Evolutionary conservation across 2,329 filamentous ascomycete genomes (phyloP).

Genomic region (Botrytis pseudocinerea): DNA sequence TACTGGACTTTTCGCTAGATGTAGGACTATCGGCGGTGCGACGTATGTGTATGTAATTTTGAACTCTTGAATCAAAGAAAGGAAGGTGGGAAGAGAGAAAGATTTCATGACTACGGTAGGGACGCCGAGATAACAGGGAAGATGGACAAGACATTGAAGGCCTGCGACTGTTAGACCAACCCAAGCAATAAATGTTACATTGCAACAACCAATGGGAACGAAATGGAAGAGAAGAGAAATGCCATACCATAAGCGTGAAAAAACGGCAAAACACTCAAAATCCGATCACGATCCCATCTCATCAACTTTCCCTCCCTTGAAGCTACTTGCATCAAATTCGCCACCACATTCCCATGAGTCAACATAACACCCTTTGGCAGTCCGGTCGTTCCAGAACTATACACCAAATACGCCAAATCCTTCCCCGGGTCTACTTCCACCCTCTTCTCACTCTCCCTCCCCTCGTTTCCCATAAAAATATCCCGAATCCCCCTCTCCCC

Average conservation of each 20-base stretch:
- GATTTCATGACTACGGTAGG: conserved; percentile 59
- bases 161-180: conserved; percentile 21
- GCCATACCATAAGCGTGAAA: conserved; percentile 7
- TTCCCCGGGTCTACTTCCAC: neutral
- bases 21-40: conserved; percentile 59
- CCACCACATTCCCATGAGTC: conserved; percentile 34
- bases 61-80: conserved; percentile 51
- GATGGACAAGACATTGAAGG: conserved; percentile 52
- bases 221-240: neutral
- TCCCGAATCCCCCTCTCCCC: neutral
- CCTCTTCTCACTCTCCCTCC: neutral
- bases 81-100: conserved; percentile 55
- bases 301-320: conserved; percentile 42
- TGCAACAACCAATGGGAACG: neutral
- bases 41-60: conserved; percentile 54
- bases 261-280: conserved; percentile 10
- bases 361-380: conserved; percentile 79
- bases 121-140: conserved; percentile 48
- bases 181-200: neutral
- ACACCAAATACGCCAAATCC: conserved; percentile 64
- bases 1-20: conserved; percentile 57
- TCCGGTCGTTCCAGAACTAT: conserved; percentile 78
- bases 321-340: conserved; percentile 15
- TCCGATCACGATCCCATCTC: conserved; percentile 46
- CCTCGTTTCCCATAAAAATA: neutral